Evolutionary conservation across 2,329 filamentous ascomycete species (phyloP), one percentile per base, ranked within the genome.

Genomic region (Epichloe gansuensis): DNA sequence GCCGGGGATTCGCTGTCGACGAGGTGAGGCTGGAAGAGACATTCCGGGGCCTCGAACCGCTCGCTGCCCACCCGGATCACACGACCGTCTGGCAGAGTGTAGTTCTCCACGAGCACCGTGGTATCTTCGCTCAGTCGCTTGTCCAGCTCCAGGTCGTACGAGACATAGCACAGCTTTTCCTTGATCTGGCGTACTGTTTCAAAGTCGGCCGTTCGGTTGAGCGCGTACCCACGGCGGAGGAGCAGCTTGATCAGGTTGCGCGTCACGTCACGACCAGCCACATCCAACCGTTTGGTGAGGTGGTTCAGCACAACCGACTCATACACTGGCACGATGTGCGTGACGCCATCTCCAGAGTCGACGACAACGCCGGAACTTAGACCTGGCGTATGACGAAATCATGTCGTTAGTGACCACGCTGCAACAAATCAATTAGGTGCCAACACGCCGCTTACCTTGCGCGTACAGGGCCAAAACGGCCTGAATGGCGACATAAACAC

Each of bases 141-240:
- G 76, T 98, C 93, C 52, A 98, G 78, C 71, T 95, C 90, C 53
- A 98, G 81, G 69, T 98, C 93, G 75, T 97, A 98, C 12, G 91
- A 96, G 53, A 98, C 91, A 69, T 98, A 98, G 78, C 93, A 97
- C 50, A 98, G 86, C 78, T 98, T 98, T 78, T 98, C 93, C 75
- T 98, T 98, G 76, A 98, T 97, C 70, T 97, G 91, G 57, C 93
- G 87, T 53, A 98, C 93, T 4, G 93, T 98, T 72, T 98, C 93
- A 70, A 98, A 98, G 69, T 98, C 93, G 67, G 93, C 93, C 12
- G 93, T 98, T 68, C 93, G 83, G 81, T 98, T 98, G 57, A 98
- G 82, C 38, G 93, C 90, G 70, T 98, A 98, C 45, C 93, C 93
- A 61, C 93, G 83, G 64, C 93, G 88, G 54, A 95, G 81, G 21